phyloP scores from a whole-genome alignment of 345 rosid species.

The Schrenkiella parvula region DNA sequence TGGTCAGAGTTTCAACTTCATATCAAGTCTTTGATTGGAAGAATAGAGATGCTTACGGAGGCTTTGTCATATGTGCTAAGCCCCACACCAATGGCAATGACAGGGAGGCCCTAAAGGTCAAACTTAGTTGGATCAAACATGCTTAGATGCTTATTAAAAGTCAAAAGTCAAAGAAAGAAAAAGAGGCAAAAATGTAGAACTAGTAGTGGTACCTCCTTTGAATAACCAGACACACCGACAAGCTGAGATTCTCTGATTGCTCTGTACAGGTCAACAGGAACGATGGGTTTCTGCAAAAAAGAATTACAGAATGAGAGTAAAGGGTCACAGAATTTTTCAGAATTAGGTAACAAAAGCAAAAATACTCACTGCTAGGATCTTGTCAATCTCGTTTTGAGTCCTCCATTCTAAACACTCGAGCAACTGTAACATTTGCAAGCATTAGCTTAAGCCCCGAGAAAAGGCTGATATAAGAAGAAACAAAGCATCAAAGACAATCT shows the following conservation, averaged over 20 bases:
- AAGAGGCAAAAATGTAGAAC: conserved; percentile 6
- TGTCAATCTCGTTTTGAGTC: conserved; percentile 71
- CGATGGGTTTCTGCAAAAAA: conserved; percentile 67
- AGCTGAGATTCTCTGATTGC: conserved; percentile 89
- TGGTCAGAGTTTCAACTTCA: conserved; percentile 14
- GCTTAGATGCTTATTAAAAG: neutral
- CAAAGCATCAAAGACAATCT: neutral
- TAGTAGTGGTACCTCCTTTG: conserved; percentile 65
- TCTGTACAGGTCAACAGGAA: conserved; percentile 75
- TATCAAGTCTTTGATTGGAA: neutral
- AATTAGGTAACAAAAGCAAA: neutral
- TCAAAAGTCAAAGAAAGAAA: neutral
- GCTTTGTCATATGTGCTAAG: conserved; percentile 93
- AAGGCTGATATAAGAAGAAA: neutral
- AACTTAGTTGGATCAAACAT: neutral
- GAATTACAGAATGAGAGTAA: neutral
- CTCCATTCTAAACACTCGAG: conserved; percentile 83
- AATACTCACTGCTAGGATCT: conserved; percentile 56
- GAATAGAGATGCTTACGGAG: conserved; percentile 54
- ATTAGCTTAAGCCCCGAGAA: conserved; percentile 5
- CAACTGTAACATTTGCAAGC: conserved; percentile 52
- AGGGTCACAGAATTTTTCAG: neutral
- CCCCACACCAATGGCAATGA: conserved; percentile 83
- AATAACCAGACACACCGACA: conserved; percentile 83
- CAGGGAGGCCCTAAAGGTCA: conserved; percentile 75